Evolutionary conservation across 352 stramenopile genomes (phyloP), one percentile per base, ranked within the genome.

Genomic region (Thalassiosira ordinaria): DNA sequence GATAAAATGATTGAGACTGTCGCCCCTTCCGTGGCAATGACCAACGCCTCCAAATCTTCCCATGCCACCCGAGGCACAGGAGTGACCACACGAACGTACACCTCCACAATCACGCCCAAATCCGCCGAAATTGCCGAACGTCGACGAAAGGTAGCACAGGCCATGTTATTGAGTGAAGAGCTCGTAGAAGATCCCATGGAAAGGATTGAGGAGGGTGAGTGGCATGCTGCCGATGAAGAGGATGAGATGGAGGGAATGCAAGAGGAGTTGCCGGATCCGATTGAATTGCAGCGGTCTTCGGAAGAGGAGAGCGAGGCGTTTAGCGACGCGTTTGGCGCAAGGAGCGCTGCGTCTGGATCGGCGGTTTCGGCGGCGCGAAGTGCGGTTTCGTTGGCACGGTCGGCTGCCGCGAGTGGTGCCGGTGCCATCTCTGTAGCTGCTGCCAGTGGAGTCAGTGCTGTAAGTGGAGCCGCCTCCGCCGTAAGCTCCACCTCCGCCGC

Each of bases 161-260:
- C 79, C 18, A 86, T 86, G 79, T 44, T 86, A 11, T 59, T 82
- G 33, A 86, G 79, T 66, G 59, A 76, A 18, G 73, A 82, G 37
- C 62, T 86, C 67, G 79, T 86, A 5, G 61, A 86, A 37, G 79
- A 86, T 75, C 72, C 71, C 27, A 62, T 86, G 44, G 2, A 26
- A 16, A 41, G 24, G 39, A 26, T 20, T 14, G 37, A 26, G 9
- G 46, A 47, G 7, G 20, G 27, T n/a, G 24, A 39, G n/a, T 27
- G 20, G 16, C 20, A 31, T 59, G 29, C 46, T 27, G 37, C 31
- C 5, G 35, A 59, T 0, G 52, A 74, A 11, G 39, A 74, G 9
- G 37, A 24, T 14, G 31, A 65, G 6, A n/a, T 35, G 4, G 20
- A 67, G 13, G 47, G 59, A 39, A 53, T 20, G 26, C 16, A 11